phyloP scores from a whole-genome alignment of 306 rosid genomes.

The Ziziphus jujuba region DNA sequence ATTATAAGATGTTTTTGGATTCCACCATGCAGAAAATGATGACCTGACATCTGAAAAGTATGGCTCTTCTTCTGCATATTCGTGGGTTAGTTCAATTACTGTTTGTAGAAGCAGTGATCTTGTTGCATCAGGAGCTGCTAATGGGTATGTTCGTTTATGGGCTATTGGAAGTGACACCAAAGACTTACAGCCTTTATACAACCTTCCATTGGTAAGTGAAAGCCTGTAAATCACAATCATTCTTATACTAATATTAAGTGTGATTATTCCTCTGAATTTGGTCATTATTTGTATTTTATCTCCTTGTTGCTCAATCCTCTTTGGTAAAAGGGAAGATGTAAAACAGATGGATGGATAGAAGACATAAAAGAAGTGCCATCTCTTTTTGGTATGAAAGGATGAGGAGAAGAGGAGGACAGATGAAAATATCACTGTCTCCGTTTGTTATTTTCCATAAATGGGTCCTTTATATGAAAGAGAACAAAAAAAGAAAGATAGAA shows the following conservation, averaged over 20 bases:
- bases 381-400: no score
- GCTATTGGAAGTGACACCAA: constrained; percentile 62
- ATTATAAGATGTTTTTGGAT: constrained; percentile 26
- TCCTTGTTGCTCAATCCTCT: no score
- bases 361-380: no score
- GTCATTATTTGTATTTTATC: neutral
- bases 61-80: constrained; percentile 48
- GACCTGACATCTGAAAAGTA: constrained; percentile 33
- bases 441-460: no score
- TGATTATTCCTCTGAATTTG: neutral
- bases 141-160: constrained; percentile 83
- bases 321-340: no score
- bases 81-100: constrained; percentile 82
- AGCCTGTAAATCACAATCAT: constrained; percentile 15
- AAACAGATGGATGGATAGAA: no score
- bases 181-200: constrained; percentile 49
- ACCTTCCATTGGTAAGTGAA: constrained; percentile 78
- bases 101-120: constrained; percentile 87
- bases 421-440: no score
- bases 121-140: constrained; percentile 95
- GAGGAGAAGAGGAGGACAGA: no score
- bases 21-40: constrained; percentile 65
- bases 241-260: neutral
- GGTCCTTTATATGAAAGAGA: no score
- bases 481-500: no score